These are phyloP conservation scores for Lentinula aciculospora DNA, from an alignment of 768 basidiomycete species.

Conservation along the genomic window DNA sequence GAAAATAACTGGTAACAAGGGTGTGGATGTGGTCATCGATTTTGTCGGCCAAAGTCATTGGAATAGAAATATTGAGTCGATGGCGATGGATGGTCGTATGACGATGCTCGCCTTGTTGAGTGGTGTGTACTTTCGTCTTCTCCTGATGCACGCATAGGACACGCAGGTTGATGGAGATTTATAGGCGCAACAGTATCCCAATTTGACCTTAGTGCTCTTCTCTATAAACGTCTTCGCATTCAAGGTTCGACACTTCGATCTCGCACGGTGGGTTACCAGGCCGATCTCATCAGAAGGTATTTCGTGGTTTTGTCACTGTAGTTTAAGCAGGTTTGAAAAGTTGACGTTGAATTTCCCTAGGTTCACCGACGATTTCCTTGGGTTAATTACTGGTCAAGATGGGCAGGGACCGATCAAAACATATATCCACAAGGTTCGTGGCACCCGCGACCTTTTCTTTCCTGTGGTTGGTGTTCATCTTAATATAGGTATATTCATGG, in stretches of 20 bases:
- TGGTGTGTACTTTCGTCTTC: conserved; percentile 43
- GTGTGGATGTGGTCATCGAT: conserved; percentile 83
- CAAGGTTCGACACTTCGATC: conserved; percentile 86
- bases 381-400: conserved; percentile 49
- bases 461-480: conserved; percentile 4
- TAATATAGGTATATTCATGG: conserved; percentile 69
- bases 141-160: background rate
- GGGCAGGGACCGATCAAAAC: conserved; percentile 61
- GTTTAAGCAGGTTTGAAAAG: background rate
- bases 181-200: conserved; percentile 47
- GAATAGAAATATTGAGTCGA: conserved; percentile 61
- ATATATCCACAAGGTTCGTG: conserved; percentile 71
- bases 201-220: conserved; percentile 57
- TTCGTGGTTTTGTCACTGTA: conserved; percentile 4
- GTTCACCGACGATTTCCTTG: conserved; percentile 51
- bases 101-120: conserved; percentile 59
- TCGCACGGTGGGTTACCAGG: conserved; percentile 71
- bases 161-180: background rate
- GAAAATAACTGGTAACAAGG: conserved; percentile 58
- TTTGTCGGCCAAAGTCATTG: conserved; percentile 77
- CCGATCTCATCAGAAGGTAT: conserved; percentile 57
- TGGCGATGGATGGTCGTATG: conserved; percentile 75
- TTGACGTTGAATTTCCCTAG: conserved; percentile 18
- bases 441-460: conserved; percentile 14
- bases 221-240: conserved; percentile 82